Percentiles rank a stretch among this genome's conserved stretches.
These are phyloP conservation scores for Carpinus fangiana DNA, from an alignment of 306 rosid species.

Conservation along the genomic window DNA sequence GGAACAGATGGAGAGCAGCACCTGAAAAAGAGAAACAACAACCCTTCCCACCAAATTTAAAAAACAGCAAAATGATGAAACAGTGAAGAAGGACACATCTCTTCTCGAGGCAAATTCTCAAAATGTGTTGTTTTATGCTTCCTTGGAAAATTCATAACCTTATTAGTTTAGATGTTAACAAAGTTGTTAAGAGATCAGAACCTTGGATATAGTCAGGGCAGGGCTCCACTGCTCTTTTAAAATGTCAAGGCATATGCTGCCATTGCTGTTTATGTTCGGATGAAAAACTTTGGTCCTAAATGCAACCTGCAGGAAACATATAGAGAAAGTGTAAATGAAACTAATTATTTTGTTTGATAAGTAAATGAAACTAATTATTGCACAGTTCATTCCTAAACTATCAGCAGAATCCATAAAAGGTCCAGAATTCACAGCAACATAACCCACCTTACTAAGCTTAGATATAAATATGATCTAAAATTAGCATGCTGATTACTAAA, in stretches of 20 bases:
- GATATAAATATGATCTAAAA: background rate
- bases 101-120: background rate
- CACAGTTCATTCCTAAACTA: background rate
- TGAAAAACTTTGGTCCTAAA: conserved; percentile 86
- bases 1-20: conserved; percentile 82
- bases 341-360: too few relatives aligned
- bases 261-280: conserved; percentile 91
- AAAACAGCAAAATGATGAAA: conserved; percentile 39
- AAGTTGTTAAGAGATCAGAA: conserved; percentile 32
- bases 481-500: background rate
- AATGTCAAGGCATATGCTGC: conserved; percentile 87
- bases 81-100: conserved; percentile 7
- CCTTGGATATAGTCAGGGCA: conserved; percentile 82
- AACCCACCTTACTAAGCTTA: background rate
- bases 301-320: conserved; percentile 56
- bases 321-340: conserved; percentile 4
- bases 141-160: background rate
- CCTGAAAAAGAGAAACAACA: conserved; percentile 62
- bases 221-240: conserved; percentile 90
- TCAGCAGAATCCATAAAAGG: background rate
- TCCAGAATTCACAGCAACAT: background rate
- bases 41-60: conserved; percentile 65
- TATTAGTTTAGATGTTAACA: background rate
- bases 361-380: conserved; percentile 6
- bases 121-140: background rate